A percentile compares a stretch with the other conserved stretches of the same genome.
Conservation (phyloP, 1,284 basidiomycete genomes). For the Cronartium quercuum region DNA sequence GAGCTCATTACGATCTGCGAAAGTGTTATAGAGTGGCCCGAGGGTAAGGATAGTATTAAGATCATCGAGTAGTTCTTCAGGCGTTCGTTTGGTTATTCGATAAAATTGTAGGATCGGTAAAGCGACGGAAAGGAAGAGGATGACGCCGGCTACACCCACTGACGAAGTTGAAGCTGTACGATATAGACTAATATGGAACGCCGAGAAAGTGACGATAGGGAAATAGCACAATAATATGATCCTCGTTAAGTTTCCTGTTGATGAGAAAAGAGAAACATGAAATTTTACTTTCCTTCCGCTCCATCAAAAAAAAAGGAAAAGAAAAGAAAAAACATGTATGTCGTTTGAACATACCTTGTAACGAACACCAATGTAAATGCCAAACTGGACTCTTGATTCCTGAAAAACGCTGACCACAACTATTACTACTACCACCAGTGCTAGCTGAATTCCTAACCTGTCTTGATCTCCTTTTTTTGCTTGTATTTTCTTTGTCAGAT, state of each 20-base stretch:
- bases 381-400: not conserved
- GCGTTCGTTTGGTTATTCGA: constrained; percentile 3
- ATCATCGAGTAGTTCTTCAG: constrained; percentile 12
- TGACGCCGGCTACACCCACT: not conserved
- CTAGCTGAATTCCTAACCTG: too few relatives aligned
- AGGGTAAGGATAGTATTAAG: constrained; percentile 4
- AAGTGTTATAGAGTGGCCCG: constrained; percentile 35
- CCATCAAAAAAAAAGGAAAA: not conserved
- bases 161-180: constrained; percentile 1
- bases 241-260: constrained; percentile 19
- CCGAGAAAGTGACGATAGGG: constrained; percentile 15
- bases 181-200: constrained; percentile 12
- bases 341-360: constrained; percentile 4
- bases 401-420: not conserved
- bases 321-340: not conserved
- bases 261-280: not conserved
- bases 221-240: constrained; percentile 26
- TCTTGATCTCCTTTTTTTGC: too few relatives aligned
- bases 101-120: constrained; percentile 18
- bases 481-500: too few relatives aligned
- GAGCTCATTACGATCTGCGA: constrained; percentile 12
- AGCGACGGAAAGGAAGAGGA: not conserved
- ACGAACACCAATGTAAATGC: constrained; percentile 8
- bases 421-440: too few relatives aligned
- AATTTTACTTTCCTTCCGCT: not conserved